A percentile compares a stretch with the other conserved stretches of the same genome.
Conservation (phyloP, 78 protist genomes). For the Dictyostelium capitatum region DNA sequence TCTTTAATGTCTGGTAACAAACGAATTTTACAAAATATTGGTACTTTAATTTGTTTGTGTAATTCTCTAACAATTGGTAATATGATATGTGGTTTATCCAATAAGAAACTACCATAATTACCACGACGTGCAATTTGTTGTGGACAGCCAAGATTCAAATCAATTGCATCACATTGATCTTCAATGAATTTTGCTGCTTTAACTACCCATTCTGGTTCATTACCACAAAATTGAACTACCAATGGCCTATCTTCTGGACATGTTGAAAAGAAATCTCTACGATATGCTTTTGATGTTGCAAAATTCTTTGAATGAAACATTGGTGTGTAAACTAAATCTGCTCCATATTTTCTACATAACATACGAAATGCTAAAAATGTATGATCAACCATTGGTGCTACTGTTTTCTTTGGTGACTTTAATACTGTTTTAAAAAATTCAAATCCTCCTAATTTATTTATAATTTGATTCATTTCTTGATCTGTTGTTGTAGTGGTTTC, state of each 20-base stretch:
- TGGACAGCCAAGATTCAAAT: constrained; percentile 88
- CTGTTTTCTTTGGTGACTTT: constrained; percentile 66
- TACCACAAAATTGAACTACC: constrained; percentile 90
- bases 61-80: constrained; percentile 74
- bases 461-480: constrained; percentile 16
- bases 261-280: constrained; percentile 62
- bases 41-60: constrained; percentile 65
- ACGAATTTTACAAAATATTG: constrained; percentile 86
- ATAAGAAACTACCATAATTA: constrained; percentile 80
- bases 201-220: constrained; percentile 87
- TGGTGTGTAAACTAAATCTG: constrained; percentile 88
- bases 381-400: constrained; percentile 88
- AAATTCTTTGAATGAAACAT: constrained; percentile 87
- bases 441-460: constrained; percentile 64
- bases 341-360: constrained; percentile 84
- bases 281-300: constrained; percentile 47
- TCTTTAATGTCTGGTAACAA: constrained; percentile 60
- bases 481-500: background rate
- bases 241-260: constrained; percentile 87
- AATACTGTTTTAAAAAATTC: constrained; percentile 63
- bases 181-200: constrained; percentile 82
- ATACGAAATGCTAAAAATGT: constrained; percentile 84
- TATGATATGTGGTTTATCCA: constrained; percentile 74
- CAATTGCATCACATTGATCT: constrained; percentile 82
- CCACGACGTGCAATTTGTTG: constrained; percentile 83